Percentiles rank a stretch among this genome's conserved stretches.
These are phyloP conservation scores for Uncinocarpus reesii DNA, from an alignment of 2,329 filamentous ascomycete genomes.

Conservation along the genomic window DNA sequence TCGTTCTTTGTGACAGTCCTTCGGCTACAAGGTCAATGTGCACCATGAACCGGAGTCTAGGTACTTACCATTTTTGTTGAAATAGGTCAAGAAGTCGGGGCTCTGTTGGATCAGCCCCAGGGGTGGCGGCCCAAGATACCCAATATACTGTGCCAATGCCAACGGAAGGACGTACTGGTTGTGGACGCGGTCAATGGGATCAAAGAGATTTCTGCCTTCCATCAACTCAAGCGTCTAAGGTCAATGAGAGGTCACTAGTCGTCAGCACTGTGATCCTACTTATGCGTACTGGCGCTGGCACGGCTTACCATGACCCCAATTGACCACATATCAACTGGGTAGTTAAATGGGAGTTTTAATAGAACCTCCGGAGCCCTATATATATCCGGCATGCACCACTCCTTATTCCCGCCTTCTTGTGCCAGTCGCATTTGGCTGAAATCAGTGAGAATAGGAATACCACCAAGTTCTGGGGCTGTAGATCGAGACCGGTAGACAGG, in stretches of 20 bases:
- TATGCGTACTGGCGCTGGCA: neutral
- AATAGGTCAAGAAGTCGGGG: too few species aligned
- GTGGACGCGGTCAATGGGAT: conserved; percentile 19
- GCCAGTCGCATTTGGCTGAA: conserved; percentile 18
- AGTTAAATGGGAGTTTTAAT: conserved; percentile 19
- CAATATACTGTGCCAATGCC: conserved; percentile 24
- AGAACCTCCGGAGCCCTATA: conserved; percentile 22
- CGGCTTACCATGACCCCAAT: conserved; percentile 22
- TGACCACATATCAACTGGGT: conserved; percentile 22
- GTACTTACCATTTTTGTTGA: too few species aligned
- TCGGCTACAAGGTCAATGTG: too few species aligned
- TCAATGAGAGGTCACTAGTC: neutral
- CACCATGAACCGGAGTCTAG: too few species aligned
- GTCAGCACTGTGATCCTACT: neutral
- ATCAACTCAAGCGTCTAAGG: conserved; percentile 13
- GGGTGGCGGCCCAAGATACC: conserved; percentile 21
- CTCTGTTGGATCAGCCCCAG: conserved; percentile 20
- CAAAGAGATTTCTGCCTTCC: conserved; percentile 22
- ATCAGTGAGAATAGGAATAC: conserved; percentile 19
- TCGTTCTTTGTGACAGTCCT: too few species aligned
- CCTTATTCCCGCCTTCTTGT: conserved; percentile 7
- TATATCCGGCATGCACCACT: conserved; percentile 22
- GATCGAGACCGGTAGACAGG: conserved; percentile 14
- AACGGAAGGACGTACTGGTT: conserved; percentile 22
- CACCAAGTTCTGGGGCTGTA: conserved; percentile 10